Evolutionary conservation across 2,329 filamentous ascomycete genomes (phyloP).

Genomic region (Trichothecium sympodiale): DNA sequence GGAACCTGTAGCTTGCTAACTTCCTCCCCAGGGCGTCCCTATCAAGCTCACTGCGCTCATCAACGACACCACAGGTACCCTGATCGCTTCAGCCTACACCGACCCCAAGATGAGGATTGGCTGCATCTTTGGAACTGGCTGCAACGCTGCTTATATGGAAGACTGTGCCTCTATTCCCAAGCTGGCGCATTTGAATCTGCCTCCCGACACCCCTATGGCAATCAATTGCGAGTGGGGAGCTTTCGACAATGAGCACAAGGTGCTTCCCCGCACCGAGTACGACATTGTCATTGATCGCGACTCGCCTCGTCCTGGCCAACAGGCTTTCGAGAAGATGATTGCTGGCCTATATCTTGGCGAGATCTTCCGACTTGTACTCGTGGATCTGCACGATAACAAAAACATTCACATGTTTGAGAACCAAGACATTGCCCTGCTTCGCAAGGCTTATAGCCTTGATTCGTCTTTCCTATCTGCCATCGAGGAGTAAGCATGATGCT

Average conservation of each 20-base stretch:
- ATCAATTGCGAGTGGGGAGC: slow-evolving; percentile 98
- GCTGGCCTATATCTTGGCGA: slow-evolving; percentile 90
- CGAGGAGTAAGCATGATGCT: slow-evolving; percentile 55
- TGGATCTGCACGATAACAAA: slow-evolving; percentile 75
- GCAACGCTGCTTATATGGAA: slow-evolving; percentile 98
- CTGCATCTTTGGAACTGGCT: slow-evolving; percentile 96
- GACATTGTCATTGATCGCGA: slow-evolving; percentile 82
- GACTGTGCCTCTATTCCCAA: slow-evolving; percentile 84
- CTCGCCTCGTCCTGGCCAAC: slow-evolving; percentile 85
- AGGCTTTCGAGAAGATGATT: slow-evolving; percentile 97
- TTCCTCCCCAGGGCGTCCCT: slow-evolving; percentile 57
- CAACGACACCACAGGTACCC: slow-evolving; percentile 94
- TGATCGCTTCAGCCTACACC: slow-evolving; percentile 96
- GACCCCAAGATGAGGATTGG: slow-evolving; percentile 87
- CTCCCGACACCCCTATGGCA: slow-evolving; percentile 73
- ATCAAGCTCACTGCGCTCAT: slow-evolving; percentile 90
- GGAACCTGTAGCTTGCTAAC: slow-evolving; percentile 7
- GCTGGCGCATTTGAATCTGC: slow-evolving; percentile 81
- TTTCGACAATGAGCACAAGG: slow-evolving; percentile 86
- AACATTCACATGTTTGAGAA: slow-evolving; percentile 67
- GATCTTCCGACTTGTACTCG: slow-evolving; percentile 78
- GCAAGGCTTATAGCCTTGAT: slow-evolving; percentile 82
- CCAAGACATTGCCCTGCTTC: slow-evolving; percentile 70
- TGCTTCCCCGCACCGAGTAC: slow-evolving; percentile 76
- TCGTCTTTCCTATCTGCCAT: slow-evolving; percentile 88